A percentile compares a stretch with the other conserved stretches of the same genome.
phyloP scores from a whole-genome alignment of 192 early-diverging fungal genomes.

The Coemansia sp. region DNA sequence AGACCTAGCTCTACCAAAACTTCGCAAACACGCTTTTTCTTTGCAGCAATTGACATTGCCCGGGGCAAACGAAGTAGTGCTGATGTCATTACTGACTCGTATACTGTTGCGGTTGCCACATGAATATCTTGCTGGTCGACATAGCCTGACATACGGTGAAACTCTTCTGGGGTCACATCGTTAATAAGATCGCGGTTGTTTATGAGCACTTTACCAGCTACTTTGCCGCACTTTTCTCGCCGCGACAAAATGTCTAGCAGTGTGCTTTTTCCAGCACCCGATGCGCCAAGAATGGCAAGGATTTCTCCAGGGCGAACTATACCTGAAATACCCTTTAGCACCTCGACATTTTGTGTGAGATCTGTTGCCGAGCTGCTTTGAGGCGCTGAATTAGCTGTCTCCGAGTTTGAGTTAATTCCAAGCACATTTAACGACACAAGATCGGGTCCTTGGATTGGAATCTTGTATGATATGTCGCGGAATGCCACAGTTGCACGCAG shows the following conservation, averaged over 20 bases:
- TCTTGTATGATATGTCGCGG: slow-evolving; percentile 43
- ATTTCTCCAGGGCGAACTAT: slow-evolving; percentile 79
- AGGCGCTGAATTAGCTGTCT: neutral
- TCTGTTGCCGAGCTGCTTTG: neutral
- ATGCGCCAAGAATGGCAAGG: slow-evolving; percentile 91
- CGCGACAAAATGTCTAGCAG: slow-evolving; percentile 86
- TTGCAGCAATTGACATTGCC: slow-evolving; percentile 54
- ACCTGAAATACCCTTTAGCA: slow-evolving; percentile 70
- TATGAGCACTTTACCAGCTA: slow-evolving; percentile 78
- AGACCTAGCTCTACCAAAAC: slow-evolving; percentile 83
- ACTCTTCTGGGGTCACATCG: slow-evolving; percentile 57
- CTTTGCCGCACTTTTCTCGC: slow-evolving; percentile 65
- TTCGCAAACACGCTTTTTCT: slow-evolving; percentile 66
- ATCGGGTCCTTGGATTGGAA: slow-evolving; percentile 28
- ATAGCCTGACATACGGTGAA: slow-evolving; percentile 72
- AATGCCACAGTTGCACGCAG: slow-evolving; percentile 35
- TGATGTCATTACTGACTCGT: slow-evolving; percentile 84
- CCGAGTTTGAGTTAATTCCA: neutral
- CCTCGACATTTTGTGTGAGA: slow-evolving; percentile 9
- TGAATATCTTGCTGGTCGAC: slow-evolving; percentile 91
- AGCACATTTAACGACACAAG: slow-evolving; percentile 17
- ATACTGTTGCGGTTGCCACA: slow-evolving; percentile 81
- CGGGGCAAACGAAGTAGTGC: slow-evolving; percentile 77
- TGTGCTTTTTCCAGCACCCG: slow-evolving; percentile 92
- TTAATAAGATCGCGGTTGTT: slow-evolving; percentile 68